Conservation (phyloP, 306 rosid genomes). For the Adenanthera pavonina region DNA sequence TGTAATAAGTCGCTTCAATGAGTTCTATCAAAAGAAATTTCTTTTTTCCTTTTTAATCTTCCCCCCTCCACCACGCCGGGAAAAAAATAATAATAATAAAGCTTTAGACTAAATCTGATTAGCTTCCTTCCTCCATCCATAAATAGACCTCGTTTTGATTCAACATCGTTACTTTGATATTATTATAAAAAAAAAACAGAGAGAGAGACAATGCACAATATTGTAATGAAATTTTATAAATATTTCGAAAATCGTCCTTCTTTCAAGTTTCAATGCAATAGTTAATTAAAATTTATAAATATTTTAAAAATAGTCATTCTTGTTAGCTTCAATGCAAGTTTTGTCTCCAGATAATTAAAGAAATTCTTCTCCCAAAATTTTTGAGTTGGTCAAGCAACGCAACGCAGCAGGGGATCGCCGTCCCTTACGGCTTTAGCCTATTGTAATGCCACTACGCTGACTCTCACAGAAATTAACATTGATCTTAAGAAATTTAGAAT, state of each 20-base stretch:
- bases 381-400: neutral
- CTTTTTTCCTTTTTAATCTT: neutral
- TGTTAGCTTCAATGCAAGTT: neutral
- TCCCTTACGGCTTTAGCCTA: too few species aligned
- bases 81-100: too few species aligned
- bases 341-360: neutral
- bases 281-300: neutral
- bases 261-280: neutral
- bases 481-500: too few species aligned
- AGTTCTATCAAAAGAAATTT: neutral
- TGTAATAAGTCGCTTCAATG: neutral
- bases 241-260: neutral
- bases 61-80: neutral
- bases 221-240: neutral
- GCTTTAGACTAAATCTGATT: neutral
- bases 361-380: neutral
- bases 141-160: neutral
- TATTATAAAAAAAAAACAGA: too few species aligned
- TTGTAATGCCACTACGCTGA: too few species aligned
- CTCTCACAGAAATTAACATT: too few species aligned
- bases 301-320: neutral
- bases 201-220: neutral
- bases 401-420: too few species aligned
- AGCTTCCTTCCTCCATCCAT: neutral
- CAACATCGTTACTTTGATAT: too few species aligned